Base-by-base conservation (phyloP, 139 green algal genomes). In the Medakamo hakoo region DNA sequence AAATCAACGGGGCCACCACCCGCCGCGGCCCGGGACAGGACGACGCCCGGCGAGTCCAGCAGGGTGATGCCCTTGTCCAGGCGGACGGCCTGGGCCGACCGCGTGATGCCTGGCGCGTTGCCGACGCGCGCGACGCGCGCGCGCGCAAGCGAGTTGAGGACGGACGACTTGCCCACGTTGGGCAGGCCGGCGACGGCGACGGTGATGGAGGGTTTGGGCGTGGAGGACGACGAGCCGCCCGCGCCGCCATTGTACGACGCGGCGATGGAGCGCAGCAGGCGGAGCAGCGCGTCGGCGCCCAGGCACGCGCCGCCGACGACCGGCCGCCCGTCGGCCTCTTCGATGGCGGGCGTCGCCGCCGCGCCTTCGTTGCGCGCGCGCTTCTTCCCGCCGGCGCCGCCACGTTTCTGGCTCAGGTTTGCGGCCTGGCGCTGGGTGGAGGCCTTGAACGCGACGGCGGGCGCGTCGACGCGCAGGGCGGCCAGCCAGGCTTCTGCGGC, bases 131-230 rank as follows among this genome's bases (percentile, higher is more conserved):
- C 91, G 32, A 89, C 88, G 16, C 82, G 72, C 21, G 76, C 68
- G 22, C 93, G 76, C 82, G 95, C 96, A 20, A 99, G 75, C 27
- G 78, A 89, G 84, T 99, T 99, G 78, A 99, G 97, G 29, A 99
- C 69, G 1, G 80, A 93, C 14, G 70, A 87, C 79, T 99, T 99
- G 71, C 93, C 93, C 31, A 99, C 93, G 68, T 99, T 99, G 25
- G 93, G 93, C 63, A 99, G 80, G 4, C 93, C 93, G 49, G 98
- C 85, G 29, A 98, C 80, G 18, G 93, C 93, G 20, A 99, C 93
- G 0, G 93, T 96, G 73, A 99, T 93, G 26, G 84, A 69, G 25
- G 84, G 77, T 98, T 98, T 28, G 94, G 71, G 55, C 78, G 62
- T 5, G 55, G n/a, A 27, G 81, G 85, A 55, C 90, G 32, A 23